phyloP scores from a whole-genome alignment of 345 rosid genomes.

The Salix koriyanagi region DNA sequence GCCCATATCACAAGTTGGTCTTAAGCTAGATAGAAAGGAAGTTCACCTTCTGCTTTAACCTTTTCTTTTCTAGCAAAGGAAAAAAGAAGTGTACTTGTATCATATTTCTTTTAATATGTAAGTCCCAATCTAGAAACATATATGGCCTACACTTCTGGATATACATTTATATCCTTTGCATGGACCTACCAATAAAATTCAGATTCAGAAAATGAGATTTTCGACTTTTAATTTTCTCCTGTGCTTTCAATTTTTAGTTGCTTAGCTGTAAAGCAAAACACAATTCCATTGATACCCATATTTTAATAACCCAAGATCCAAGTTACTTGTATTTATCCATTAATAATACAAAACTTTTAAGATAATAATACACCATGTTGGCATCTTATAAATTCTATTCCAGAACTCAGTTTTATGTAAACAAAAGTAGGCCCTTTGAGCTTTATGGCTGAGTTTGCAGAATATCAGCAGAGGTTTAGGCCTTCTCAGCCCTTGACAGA shows the following conservation, averaged over 20 bases:
- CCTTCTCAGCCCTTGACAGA: conserved; percentile 20
- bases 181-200: conserved; percentile 23
- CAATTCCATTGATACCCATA: conserved; percentile 12
- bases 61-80: background rate
- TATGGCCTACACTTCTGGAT: conserved; percentile 3
- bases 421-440: conserved; percentile 1
- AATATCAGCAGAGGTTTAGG: conserved; percentile 29
- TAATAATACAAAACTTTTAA: background rate
- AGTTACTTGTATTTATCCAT: background rate
- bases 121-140: background rate
- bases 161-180: conserved; percentile 1
- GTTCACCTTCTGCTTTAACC: background rate
- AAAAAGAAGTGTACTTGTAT: background rate
- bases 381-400: conserved; percentile 12
- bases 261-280: conserved; percentile 30
- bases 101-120: background rate
- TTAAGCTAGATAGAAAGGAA: background rate
- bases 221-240: conserved; percentile 12
- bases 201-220: conserved; percentile 26
- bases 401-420: background rate
- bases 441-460: conserved; percentile 29
- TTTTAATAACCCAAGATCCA: background rate
- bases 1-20: background rate
- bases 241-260: conserved; percentile 11
- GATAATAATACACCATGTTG: background rate